Percentiles rank a stretch among this genome's conserved stretches.
phyloP scores from a whole-genome alignment of 208 protist genomes.

The Trypanosoma rangeli region DNA sequence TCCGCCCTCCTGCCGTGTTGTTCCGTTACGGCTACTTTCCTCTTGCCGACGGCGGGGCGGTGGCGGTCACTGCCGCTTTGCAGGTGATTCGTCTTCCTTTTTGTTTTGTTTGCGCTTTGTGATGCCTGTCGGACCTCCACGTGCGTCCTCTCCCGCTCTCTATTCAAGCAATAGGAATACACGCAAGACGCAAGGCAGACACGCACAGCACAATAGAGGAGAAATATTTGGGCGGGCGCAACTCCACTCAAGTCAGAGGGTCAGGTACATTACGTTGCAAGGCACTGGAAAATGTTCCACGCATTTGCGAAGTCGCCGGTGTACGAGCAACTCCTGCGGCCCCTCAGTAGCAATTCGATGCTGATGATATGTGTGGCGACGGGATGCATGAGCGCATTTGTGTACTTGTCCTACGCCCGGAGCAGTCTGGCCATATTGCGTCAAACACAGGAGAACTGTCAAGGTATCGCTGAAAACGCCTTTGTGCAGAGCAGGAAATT shows the following conservation, averaged over 20 bases:
- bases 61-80: not conserved
- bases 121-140: not conserved
- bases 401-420: constrained; percentile 73
- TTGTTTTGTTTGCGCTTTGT: not conserved
- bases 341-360: constrained; percentile 48
- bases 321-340: constrained; percentile 45
- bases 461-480: constrained; percentile 43
- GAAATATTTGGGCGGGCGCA: not conserved
- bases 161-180: not conserved
- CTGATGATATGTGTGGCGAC: constrained; percentile 55
- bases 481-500: constrained; percentile 67
- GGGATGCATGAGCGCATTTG: constrained; percentile 47
- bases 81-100: not conserved
- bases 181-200: not conserved
- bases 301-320: constrained; percentile 34
- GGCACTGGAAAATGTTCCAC: constrained; percentile 4
- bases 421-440: constrained; percentile 53
- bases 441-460: constrained; percentile 52
- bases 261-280: not conserved
- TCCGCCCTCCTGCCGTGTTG: not conserved
- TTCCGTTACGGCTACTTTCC: not conserved
- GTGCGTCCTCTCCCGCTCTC: not conserved
- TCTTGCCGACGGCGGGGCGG: not conserved
- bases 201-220: not conserved
- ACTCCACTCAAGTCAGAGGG: too few species aligned